Base-by-base conservation (phyloP, 2,329 filamentous ascomycete genomes). In the Coniochaeta prunicola region DNA sequence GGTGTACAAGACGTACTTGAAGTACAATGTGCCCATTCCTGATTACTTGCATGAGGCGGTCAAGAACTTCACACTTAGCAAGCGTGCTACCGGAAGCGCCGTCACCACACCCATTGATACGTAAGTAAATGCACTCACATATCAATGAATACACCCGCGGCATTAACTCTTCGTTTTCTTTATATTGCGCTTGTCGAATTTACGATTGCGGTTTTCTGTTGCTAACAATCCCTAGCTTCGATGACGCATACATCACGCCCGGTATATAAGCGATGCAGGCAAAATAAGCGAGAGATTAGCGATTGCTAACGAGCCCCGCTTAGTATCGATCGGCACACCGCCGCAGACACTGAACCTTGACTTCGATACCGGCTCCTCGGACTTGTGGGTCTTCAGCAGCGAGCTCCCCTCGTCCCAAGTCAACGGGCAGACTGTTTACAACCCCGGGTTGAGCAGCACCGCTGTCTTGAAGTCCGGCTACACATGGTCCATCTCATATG, bases 301-400 rank as follows among this genome's bases (percentile, higher is more conserved):
- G 71, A 15, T 45, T 4, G 26, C 40, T 45, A 15, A 45, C 21
- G 21, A 24, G 40, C 40, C 10, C 24, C 26, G 9, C 4, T 13
- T 21, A 45, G 40, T 75, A 17, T 63, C 71, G 50, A 71, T 76
- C 19, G 74, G 74, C 15, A 73, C 67, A 1, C 66, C 66, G 9
- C 60, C 65, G 4, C 66, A 68, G 53, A 65, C 61, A 10, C 63
- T 68, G 10, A 60, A 63, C 50, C 63, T 68, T 30, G 66, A 67
- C 58, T 62, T 68, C 30, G 66, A 67, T 60, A 67, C 65, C 7
- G 66, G 66, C 13, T 68, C 66, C 4, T 67, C 65, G 2, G 65
- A 68, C 60, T 68, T 79, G 17, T 78, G 78, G 77, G 77, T 80
- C 0, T 79, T 79, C 63, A 76, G 74, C 36, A 69, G 65, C 58